Conservation (phyloP, 768 basidiomycete genomes). For the Mycena rosella region DNA sequence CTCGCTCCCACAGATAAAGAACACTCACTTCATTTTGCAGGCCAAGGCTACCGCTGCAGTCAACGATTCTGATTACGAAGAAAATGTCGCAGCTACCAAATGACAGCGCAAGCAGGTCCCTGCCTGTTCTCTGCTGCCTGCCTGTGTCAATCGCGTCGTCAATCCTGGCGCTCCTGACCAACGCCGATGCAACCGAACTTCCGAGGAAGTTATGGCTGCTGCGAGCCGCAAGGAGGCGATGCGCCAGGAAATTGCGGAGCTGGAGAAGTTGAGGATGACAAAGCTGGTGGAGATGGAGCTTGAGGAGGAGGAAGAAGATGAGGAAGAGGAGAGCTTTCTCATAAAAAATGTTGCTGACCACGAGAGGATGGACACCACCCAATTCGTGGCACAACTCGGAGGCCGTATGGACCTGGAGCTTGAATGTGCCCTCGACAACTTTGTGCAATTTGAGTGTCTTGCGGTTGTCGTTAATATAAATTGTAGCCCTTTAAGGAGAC, state of each 20-base stretch:
- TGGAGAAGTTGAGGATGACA: not conserved
- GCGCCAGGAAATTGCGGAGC: not conserved
- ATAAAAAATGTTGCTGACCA: not conserved
- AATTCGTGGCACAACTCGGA: not conserved
- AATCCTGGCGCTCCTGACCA: not conserved
- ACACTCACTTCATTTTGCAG: too few relatives aligned
- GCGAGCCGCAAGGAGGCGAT: not conserved
- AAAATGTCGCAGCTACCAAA: not conserved
- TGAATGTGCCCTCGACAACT: too few relatives aligned
- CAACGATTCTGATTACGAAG: not conserved
- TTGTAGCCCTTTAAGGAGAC: too few relatives aligned
- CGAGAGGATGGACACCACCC: not conserved
- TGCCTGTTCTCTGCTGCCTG: not conserved
- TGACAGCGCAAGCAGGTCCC: not conserved
- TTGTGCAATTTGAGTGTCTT: too few relatives aligned
- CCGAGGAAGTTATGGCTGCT: not conserved
- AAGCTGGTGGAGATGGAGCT: not conserved
- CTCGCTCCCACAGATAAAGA: too few relatives aligned
- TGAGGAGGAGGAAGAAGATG: not conserved
- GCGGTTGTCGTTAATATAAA: too few relatives aligned
- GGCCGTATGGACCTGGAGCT: not conserved
- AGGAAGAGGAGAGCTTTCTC: not conserved
- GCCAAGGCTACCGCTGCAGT: too few relatives aligned
- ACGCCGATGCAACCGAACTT: not conserved
- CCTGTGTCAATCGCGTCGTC: not conserved